phyloP scores from a whole-genome alignment of 768 basidiomycete genomes.

The Kwoniella mangroviensis region DNA sequence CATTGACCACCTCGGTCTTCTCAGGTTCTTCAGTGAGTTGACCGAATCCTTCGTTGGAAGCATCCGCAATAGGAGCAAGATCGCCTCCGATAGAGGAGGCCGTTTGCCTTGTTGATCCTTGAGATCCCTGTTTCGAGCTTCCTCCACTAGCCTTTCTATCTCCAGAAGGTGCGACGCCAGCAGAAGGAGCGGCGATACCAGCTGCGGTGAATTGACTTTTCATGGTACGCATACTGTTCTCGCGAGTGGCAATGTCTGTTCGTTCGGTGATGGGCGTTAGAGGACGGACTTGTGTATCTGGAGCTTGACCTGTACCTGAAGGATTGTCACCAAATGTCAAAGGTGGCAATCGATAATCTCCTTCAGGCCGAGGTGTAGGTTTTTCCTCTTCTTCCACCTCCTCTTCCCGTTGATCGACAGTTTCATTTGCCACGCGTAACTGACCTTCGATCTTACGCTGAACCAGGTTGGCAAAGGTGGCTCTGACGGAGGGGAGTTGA shows the following conservation, averaged over 20 bases:
- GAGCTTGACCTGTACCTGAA: constrained; percentile 17
- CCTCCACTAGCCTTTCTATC: constrained; percentile 29
- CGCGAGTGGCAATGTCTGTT: constrained; percentile 50
- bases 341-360: constrained; percentile 50
- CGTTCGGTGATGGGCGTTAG: constrained; percentile 74
- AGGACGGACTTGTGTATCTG: constrained; percentile 43
- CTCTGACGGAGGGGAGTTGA: constrained; percentile 38
- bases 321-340: constrained; percentile 42
- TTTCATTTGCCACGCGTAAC: constrained; percentile 15
- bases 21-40: constrained; percentile 39
- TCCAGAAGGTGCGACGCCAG: constrained; percentile 1
- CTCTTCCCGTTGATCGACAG: constrained; percentile 17
- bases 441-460: constrained; percentile 16
- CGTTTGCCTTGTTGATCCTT: constrained; percentile 31
- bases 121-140: constrained; percentile 43
- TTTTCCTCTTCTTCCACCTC: constrained; percentile 31
- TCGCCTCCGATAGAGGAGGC: constrained; percentile 21
- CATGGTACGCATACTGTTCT: constrained; percentile 46
- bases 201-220: constrained; percentile 26
- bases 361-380: constrained; percentile 25
- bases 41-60: constrained; percentile 29
- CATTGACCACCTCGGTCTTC: not conserved
- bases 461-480: constrained; percentile 27
- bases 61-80: constrained; percentile 44
- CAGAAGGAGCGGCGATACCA: constrained; percentile 7